Evolutionary conservation across 2,329 filamentous ascomycete genomes (phyloP).

Genomic region (Penicillium psychrosexuale): DNA sequence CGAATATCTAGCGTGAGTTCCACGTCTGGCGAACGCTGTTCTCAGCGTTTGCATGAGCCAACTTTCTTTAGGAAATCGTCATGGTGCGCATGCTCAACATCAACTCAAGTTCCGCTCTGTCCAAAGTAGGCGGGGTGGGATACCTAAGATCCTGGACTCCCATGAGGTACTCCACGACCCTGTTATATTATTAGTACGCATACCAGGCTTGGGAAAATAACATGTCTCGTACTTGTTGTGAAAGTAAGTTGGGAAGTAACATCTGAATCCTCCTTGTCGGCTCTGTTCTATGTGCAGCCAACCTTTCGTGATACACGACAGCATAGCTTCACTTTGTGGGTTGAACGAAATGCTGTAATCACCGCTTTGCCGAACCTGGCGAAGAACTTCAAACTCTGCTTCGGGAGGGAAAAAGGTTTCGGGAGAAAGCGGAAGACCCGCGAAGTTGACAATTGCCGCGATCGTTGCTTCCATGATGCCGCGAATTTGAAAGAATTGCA

Average conservation of each 20-base stretch:
- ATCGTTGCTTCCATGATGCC: background rate
- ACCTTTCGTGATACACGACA: background rate
- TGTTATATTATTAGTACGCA: background rate
- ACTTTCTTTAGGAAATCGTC: background rate
- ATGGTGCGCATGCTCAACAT: background rate
- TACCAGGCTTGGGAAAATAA: rapidly evolving
- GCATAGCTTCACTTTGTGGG: background rate
- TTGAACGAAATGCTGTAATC: background rate
- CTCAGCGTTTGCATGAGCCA: too few relatives aligned
- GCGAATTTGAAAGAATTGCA: background rate
- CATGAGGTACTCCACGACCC: background rate
- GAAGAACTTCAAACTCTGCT: background rate
- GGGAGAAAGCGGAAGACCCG: background rate
- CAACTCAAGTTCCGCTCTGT: background rate
- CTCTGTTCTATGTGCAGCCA: background rate
- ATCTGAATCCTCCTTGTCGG: background rate
- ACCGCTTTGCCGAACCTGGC: background rate
- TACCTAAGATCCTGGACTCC: background rate
- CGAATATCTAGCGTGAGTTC: background rate
- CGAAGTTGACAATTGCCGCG: background rate
- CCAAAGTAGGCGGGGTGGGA: background rate
- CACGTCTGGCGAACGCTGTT: too few relatives aligned
- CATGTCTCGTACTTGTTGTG: background rate
- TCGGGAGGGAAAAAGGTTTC: background rate
- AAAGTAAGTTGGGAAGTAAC: background rate